Evolutionary conservation across 140 eudicot genomes (phyloP).

Genomic region (Stevia rebaudiana): DNA sequence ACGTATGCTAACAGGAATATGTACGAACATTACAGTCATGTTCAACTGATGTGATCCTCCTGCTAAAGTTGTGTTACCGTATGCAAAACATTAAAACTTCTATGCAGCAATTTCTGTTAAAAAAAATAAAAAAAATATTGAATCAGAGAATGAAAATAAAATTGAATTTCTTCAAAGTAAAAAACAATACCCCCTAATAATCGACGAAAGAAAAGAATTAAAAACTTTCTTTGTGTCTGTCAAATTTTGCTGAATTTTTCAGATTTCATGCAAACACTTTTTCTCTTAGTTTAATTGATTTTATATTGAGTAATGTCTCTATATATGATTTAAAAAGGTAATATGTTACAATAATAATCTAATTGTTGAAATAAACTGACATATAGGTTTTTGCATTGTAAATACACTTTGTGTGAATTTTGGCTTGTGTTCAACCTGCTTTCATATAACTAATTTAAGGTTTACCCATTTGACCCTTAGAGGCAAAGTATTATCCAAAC

Average conservation of each 20-base stretch:
- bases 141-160: not conserved
- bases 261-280: not conserved
- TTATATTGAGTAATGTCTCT: not conserved
- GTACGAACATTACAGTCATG: slow-evolving; percentile 37
- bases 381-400: not conserved
- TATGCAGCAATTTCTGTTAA: slow-evolving; percentile 75
- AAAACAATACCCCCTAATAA: not conserved
- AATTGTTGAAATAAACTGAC: not conserved
- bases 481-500: not conserved
- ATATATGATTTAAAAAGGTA: not conserved
- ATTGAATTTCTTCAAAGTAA: not conserved
- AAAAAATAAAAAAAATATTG: not conserved
- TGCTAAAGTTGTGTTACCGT: slow-evolving; percentile 48
- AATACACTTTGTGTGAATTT: not conserved
- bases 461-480: not conserved
- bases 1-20: slow-evolving; percentile 41
- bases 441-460: not conserved
- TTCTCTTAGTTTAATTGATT: not conserved
- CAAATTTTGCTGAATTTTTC: not conserved
- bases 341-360: not conserved
- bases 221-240: not conserved
- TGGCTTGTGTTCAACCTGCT: not conserved
- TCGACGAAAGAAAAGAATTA: not conserved
- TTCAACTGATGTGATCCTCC: slow-evolving; percentile 30
- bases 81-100: slow-evolving; percentile 44